Evolutionary conservation across 106 monocot genomes (phyloP), one percentile per base, ranked within the genome.

Genomic region (Cymbidium sinense): DNA sequence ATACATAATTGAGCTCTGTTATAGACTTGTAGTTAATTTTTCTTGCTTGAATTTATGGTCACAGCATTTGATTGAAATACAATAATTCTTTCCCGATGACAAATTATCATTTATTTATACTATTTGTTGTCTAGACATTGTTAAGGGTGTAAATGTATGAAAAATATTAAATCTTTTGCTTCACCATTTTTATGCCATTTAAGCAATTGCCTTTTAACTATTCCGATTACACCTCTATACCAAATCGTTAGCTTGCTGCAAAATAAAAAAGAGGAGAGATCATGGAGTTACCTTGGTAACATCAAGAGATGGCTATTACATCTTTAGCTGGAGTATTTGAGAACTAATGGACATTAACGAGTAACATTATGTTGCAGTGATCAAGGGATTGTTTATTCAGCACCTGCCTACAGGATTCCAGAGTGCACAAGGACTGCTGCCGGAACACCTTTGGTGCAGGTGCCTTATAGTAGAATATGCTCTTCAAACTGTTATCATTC

Each of bases 381-480:
- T 61, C 78, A 80, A 65, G 99, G 99, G 85, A 88, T 89, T 81
- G 95, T 93, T 75, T 99, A 95, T 79, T 95, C 99, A 25, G 88
- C 89, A 58, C 99, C 92, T 83, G 99, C 99, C 58, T 99, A 86
- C 70, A 85, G 88, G 30, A 99, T 99, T 83, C 95, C 99, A 77
- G 99, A 99, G 86, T 92, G 90, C 80, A 87, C 87, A 35, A 78
- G 99, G 76, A 87, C 72, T 83, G 99, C 99, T 77, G 86, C 95
- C 84, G 99, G 99, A 37, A 99, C 89, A 80, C 95, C 99, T 34
- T 79, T 99, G 74, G 79, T 99, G 6, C 95, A 94, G 94, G 98
- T 91, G 78, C 12, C 36, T 64, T 81, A 28, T 64, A 31, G 9
- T 4, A 21, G 61, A 62, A 17, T 81, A 27, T 34, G 21, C 5